Conservation (phyloP, 805 yeast genomes). For the Maudiozyma serrabonitensis region DNA sequence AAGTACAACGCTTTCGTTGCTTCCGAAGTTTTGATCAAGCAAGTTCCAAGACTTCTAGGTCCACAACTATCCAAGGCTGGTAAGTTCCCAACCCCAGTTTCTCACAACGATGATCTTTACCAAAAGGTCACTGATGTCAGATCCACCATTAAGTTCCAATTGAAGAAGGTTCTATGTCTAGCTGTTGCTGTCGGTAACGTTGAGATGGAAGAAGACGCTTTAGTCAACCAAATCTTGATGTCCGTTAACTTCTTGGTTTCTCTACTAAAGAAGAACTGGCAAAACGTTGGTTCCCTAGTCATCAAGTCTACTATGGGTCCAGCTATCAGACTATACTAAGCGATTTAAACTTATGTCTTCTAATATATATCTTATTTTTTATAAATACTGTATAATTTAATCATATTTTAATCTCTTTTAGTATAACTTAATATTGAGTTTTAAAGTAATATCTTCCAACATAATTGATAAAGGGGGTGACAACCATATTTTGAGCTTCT, state of each 20-base stretch:
- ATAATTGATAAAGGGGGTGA: too few species aligned
- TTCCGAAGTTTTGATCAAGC: constrained; percentile 98
- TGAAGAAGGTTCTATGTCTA: constrained; percentile 98
- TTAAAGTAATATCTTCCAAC: too few species aligned
- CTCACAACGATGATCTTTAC: constrained; percentile 97
- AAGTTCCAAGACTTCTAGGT: constrained; percentile 99
- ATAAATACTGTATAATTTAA: background rate
- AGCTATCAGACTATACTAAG: constrained; percentile 97
- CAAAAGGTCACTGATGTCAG: constrained; percentile 92
- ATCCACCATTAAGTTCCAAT: constrained; percentile 99
- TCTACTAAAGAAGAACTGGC: constrained; percentile 99
- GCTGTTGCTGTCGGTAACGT: constrained; percentile 99
- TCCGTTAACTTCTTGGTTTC: constrained; percentile 98
- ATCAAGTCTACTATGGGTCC: constrained; percentile 99
- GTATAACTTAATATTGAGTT: too few species aligned
- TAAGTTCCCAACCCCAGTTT: constrained; percentile 99
- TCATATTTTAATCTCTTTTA: background rate
- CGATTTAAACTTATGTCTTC: constrained; percentile 6
- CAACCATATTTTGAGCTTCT: too few species aligned
- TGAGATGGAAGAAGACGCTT: constrained; percentile 95
- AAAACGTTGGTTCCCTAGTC: constrained; percentile 98
- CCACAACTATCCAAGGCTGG: constrained; percentile 99
- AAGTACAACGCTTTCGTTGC: constrained; percentile 99
- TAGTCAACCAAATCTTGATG: constrained; percentile 97
- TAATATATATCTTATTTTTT: constrained; percentile 2